Percentiles rank a stretch among this genome's conserved stretches.
Evolutionary conservation across 371 early-diverging fungal genomes (phyloP).

Genomic region (Syncephalastrum monosporum): DNA sequence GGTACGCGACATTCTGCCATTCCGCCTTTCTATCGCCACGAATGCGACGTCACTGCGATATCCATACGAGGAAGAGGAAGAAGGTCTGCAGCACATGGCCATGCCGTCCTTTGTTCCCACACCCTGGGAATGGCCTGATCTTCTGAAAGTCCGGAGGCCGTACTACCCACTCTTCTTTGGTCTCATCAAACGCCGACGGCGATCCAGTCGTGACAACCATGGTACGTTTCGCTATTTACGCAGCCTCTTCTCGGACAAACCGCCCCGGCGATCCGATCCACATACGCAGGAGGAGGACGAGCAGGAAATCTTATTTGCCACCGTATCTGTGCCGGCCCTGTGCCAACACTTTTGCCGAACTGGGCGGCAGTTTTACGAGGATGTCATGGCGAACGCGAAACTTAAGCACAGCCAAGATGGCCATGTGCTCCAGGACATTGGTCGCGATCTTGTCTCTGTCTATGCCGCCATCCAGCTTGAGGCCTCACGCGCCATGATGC

Average conservation of each 20-base stretch:
- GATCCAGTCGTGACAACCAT: neutral
- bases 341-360: constrained; percentile 17
- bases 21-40: constrained; percentile 12
- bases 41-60: constrained; percentile 15
- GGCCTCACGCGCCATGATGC: constrained; percentile 17
- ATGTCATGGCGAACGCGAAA: constrained; percentile 13
- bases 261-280: neutral
- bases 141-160: constrained; percentile 22
- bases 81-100: constrained; percentile 14
- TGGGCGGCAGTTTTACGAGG: constrained; percentile 22
- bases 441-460: constrained; percentile 15
- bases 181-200: constrained; percentile 12
- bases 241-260: neutral
- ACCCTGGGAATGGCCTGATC: constrained; percentile 31
- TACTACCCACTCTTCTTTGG: constrained; percentile 26
- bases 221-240: neutral
- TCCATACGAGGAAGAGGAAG: constrained; percentile 8
- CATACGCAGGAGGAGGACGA: neutral
- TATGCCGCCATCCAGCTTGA: constrained; percentile 20
- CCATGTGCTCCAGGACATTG: constrained; percentile 16
- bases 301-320: constrained; percentile 11
- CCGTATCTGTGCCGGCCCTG: constrained; percentile 15
- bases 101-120: constrained; percentile 27
- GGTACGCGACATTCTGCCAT: constrained; percentile 6
- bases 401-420: constrained; percentile 14